A percentile compares a stretch with the other conserved stretches of the same genome.
Conservation (phyloP, 345 rosid genomes). For the Arabidopsis thaliana region DNA sequence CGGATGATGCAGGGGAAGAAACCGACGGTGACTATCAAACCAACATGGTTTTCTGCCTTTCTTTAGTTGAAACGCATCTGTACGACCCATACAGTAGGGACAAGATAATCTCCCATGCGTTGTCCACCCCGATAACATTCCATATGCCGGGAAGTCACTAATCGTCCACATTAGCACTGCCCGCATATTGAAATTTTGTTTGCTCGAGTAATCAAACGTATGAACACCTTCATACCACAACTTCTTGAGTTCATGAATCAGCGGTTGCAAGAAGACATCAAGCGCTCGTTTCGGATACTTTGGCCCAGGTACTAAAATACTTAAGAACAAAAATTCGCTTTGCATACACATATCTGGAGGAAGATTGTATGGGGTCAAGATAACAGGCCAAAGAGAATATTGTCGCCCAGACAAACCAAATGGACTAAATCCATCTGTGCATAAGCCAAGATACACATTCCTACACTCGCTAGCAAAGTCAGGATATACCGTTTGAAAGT, state of each 20-base stretch:
- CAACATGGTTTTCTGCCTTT: not conserved
- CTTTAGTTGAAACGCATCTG: too few species aligned
- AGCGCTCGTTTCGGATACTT: too few species aligned
- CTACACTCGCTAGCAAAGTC: not conserved
- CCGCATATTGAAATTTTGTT: too few species aligned
- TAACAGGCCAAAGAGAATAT: not conserved
- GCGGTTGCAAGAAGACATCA: too few species aligned
- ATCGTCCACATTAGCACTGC: not conserved
- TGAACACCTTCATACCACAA: too few species aligned
- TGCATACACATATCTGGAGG: not conserved
- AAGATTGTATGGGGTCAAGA: not conserved
- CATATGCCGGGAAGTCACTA: not conserved
- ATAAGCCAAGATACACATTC: not conserved
- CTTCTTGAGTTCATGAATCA: too few species aligned
- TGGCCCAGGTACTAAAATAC: too few species aligned
- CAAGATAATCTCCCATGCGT: not conserved
- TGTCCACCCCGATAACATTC: not conserved
- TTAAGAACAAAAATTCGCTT: too few species aligned
- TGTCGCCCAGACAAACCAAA: not conserved
- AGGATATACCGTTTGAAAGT: not conserved
- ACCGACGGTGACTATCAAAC: not conserved
- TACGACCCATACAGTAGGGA: too few species aligned
- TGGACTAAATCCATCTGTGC: not conserved
- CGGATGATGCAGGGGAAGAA: too few species aligned
- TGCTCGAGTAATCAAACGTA: too few species aligned